Percentiles rank a stretch among this genome's conserved stretches.
These are phyloP conservation scores for Russula emetica DNA, from an alignment of 768 basidiomycete species.

Conservation along the genomic window DNA sequence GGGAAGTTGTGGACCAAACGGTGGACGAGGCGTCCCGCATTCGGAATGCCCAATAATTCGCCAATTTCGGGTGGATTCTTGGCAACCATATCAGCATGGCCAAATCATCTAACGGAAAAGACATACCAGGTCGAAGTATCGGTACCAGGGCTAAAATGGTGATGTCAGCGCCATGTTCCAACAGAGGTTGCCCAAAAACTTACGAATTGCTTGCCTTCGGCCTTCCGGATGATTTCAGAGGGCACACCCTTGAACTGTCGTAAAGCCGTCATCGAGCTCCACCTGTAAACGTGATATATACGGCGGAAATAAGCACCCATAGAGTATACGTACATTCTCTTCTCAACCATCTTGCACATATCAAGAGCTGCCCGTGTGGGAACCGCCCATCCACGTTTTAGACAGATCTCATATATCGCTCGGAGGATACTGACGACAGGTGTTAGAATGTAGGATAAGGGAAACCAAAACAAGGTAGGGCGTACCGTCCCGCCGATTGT, in stretches of 20 bases:
- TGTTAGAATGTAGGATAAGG: conserved; percentile 10
- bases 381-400: conserved; percentile 97
- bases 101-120: not conserved
- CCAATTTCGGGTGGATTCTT: conserved; percentile 85
- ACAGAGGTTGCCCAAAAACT: conserved; percentile 33
- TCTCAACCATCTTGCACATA: conserved; percentile 94
- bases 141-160: conserved; percentile 80
- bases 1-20: conserved; percentile 95
- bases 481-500: conserved; percentile 89
- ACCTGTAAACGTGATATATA: conserved; percentile 47
- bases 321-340: conserved; percentile 55
- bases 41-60: conserved; percentile 90
- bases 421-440: conserved; percentile 65
- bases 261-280: conserved; percentile 96
- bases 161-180: conserved; percentile 5
- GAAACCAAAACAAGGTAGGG: conserved; percentile 1
- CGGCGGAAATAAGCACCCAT: not conserved
- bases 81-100: conserved; percentile 14
- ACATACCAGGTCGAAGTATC: conserved; percentile 84
- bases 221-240: conserved; percentile 77
- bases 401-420: conserved; percentile 95
- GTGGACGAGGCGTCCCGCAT: conserved; percentile 89
- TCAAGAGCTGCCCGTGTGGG: conserved; percentile 89
- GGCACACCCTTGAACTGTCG: conserved; percentile 94
- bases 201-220: conserved; percentile 97